Percentiles rank a stretch among this genome's conserved stretches.
Conservation (phyloP, 257 asterid species). For the Nicotiana knightiana region DNA sequence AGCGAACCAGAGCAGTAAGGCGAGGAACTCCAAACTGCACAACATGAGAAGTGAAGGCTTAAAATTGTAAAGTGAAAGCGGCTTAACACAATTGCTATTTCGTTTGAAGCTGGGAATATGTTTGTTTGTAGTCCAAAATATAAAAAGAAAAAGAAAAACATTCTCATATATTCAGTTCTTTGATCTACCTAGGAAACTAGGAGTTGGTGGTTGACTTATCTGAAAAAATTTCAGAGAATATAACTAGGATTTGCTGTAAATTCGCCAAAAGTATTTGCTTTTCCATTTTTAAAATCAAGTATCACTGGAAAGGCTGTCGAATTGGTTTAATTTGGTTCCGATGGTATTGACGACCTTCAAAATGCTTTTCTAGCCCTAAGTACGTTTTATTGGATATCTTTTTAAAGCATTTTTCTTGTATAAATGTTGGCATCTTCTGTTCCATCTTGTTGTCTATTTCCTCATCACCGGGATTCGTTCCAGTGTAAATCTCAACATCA, state of each 20-base stretch:
- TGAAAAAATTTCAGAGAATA: background rate
- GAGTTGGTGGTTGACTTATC: background rate
- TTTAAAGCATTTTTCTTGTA: background rate
- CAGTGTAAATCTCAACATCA: background rate
- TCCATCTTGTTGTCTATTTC: background rate
- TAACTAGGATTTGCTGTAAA: background rate
- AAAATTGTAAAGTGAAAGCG: background rate
- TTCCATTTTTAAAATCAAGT: background rate
- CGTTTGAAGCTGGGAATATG: background rate
- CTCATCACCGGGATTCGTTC: background rate
- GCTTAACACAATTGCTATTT: background rate
- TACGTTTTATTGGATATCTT: background rate
- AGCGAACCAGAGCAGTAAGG: background rate
- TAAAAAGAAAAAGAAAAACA: background rate
- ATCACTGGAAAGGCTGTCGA: background rate
- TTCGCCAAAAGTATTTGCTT: background rate
- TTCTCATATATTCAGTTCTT: background rate
- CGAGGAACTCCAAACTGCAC: background rate
- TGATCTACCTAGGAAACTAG: background rate
- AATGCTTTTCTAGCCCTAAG: background rate
- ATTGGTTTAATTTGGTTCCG: background rate
- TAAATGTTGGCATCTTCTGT: background rate
- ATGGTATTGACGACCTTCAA: background rate
- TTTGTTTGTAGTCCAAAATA: background rate
- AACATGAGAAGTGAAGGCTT: background rate